Conservation (phyloP, 2,329 filamentous ascomycete species). For the Neofusicoccum sp. region DNA sequence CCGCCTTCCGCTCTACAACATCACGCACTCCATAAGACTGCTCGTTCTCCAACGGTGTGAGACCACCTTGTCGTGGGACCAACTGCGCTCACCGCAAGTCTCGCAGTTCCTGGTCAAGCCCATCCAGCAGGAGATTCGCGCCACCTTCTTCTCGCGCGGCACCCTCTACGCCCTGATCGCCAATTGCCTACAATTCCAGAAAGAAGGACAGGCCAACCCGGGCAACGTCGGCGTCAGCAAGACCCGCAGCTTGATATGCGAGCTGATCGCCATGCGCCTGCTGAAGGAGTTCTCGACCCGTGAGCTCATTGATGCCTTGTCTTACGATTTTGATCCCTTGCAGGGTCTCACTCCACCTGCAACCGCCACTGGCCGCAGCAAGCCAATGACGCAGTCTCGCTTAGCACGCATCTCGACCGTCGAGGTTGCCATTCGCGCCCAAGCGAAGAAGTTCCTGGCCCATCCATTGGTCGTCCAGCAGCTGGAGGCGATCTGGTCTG, state of each 20-base stretch:
- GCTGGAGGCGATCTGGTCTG: conserved; percentile 95
- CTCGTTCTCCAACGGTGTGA: conserved; percentile 83
- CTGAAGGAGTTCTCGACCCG: conserved; percentile 85
- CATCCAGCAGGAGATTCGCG: conserved; percentile 84
- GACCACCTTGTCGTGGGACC: conserved; percentile 91
- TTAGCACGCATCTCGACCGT: conserved; percentile 82
- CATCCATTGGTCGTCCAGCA: conserved; percentile 92
- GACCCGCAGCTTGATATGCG: conserved; percentile 84
- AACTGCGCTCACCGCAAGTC: conserved; percentile 90
- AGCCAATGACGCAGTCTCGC: conserved; percentile 34
- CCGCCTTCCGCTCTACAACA: conserved; percentile 80
- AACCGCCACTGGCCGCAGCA: conserved; percentile 24
- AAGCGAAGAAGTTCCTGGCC: conserved; percentile 87
- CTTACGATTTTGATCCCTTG: conserved; percentile 91
- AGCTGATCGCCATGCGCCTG: conserved; percentile 84
- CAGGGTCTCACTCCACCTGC: conserved; percentile 67
- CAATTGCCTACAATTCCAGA: conserved; percentile 89
- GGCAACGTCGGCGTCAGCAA: conserved; percentile 80
- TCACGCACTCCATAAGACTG: conserved; percentile 85
- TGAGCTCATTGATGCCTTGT: conserved; percentile 89
- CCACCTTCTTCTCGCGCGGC: conserved; percentile 78
- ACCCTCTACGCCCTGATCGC: conserved; percentile 89
- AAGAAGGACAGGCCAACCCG: conserved; percentile 78
- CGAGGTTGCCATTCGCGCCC: conserved; percentile 88
- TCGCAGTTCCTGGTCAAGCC: conserved; percentile 95